Evolutionary conservation across 106 monocot species (phyloP).

Genomic region (Iris macrosiphon): DNA sequence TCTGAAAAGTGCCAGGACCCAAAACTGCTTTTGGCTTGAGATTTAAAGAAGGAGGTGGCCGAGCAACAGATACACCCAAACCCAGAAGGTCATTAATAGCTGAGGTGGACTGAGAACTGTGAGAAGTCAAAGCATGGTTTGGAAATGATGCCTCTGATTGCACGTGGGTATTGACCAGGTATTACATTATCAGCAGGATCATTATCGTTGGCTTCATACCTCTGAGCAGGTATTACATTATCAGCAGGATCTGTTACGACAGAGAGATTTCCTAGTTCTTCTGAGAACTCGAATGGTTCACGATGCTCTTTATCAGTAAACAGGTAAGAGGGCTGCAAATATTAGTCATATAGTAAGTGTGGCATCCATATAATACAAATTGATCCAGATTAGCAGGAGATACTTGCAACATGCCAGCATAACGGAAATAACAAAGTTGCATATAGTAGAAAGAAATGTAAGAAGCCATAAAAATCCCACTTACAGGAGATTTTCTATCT

Average conservation of each 20-base stretch:
- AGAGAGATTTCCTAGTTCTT: constrained; percentile 68
- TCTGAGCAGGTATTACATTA: constrained; percentile 43
- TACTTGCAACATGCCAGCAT: too few species aligned
- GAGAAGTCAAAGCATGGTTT: constrained; percentile 14
- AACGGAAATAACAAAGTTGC: too few species aligned
- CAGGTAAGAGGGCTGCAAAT: constrained; percentile 84
- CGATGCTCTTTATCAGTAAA: constrained; percentile 93
- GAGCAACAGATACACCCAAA: constrained; percentile 40
- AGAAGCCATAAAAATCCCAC: too few species aligned
- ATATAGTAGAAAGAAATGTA: too few species aligned
- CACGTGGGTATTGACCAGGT: constrained; percentile 17
- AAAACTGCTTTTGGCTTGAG: constrained; percentile 76
- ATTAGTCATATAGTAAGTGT: neutral
- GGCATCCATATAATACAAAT: too few species aligned
- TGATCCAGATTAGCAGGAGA: too few species aligned
- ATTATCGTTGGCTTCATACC: constrained; percentile 73
- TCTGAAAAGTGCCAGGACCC: constrained; percentile 87
- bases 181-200: constrained; percentile 71
- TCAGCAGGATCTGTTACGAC: constrained; percentile 35
- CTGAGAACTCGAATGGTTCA: constrained; percentile 76
- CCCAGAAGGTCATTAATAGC: constrained; percentile 91
- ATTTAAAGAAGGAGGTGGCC: constrained; percentile 48
- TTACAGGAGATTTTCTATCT: too few species aligned
- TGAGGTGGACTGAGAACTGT: constrained; percentile 22
- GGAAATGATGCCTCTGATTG: constrained; percentile 24